Conservation (phyloP, 495 filamentous ascomycete species). For the Penicillium manginii region DNA sequence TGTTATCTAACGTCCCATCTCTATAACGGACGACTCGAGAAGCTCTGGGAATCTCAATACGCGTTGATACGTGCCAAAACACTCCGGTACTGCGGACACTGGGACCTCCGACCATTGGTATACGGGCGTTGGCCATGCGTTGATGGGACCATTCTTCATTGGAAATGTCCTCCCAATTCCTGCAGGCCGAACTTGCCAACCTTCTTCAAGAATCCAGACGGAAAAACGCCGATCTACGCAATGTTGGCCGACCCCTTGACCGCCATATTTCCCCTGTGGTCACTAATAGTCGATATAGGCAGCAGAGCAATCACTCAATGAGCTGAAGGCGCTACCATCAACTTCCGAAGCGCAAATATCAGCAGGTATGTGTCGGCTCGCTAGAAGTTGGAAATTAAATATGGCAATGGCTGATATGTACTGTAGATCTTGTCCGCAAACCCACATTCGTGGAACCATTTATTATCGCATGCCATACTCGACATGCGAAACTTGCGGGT, state of each 20-base stretch:
- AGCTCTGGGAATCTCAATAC: background rate
- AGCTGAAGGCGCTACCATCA: constrained; percentile 77
- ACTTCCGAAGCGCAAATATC: constrained; percentile 82
- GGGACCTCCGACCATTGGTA: constrained; percentile 22
- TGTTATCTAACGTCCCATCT: background rate
- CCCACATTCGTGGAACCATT: constrained; percentile 89
- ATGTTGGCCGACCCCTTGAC: constrained; percentile 54
- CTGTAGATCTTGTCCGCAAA: constrained; percentile 77
- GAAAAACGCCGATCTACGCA: constrained; percentile 85
- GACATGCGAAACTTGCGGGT: constrained; percentile 84
- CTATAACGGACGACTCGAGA: background rate
- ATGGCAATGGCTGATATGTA: constrained; percentile 25
- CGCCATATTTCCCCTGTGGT: constrained; percentile 4
- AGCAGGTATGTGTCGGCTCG: constrained; percentile 62
- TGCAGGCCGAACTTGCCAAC: constrained; percentile 86
- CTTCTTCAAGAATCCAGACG: constrained; percentile 95
- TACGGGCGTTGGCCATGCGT: constrained; percentile 36
- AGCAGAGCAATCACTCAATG: constrained; percentile 89
- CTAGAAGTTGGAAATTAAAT: background rate
- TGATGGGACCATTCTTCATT: constrained; percentile 31
- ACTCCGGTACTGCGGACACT: constrained; percentile 17
- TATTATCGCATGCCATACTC: constrained; percentile 85
- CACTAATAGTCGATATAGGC: constrained; percentile 59
- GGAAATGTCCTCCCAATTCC: constrained; percentile 89
- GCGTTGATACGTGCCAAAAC: background rate